Evolutionary conservation across 345 rosid genomes (phyloP).

Genomic region (Boechera divaricarpa): DNA sequence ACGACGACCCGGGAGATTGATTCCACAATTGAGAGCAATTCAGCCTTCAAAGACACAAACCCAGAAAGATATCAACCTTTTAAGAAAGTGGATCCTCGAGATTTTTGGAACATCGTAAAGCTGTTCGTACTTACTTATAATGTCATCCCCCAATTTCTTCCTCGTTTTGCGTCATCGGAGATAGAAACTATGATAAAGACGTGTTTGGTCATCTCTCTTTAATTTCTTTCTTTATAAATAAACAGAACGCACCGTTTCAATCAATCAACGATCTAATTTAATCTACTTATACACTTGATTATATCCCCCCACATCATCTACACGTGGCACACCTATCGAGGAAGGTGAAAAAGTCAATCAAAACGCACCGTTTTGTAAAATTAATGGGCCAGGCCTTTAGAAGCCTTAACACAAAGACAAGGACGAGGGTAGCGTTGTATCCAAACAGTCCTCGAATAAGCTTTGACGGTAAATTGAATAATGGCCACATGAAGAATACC

Average conservation of each 20-base stretch:
- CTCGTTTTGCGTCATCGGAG: constrained; percentile 14
- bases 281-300: too few relatives aligned
- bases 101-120: constrained; percentile 32
- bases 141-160: not conserved
- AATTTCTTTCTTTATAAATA: constrained; percentile 32
- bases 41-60: constrained; percentile 9
- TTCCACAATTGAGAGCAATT: constrained; percentile 16
- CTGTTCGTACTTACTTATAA: constrained; percentile 27
- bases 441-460: constrained; percentile 33
- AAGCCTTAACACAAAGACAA: not conserved
- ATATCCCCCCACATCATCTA: not conserved
- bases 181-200: constrained; percentile 48
- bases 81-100: constrained; percentile 21
- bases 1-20: not conserved
- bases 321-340: constrained; percentile 33
- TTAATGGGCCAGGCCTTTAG: constrained; percentile 10
- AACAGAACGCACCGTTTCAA: constrained; percentile 35
- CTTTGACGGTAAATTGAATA: constrained; percentile 5
- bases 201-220: constrained; percentile 67
- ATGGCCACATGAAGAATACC: constrained; percentile 40
- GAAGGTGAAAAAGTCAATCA: not conserved
- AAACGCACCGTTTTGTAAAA: not conserved
- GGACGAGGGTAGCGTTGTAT: not conserved
- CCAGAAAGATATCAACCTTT: not conserved
- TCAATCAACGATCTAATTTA: constrained; percentile 8